Evolutionary conservation across 495 filamentous ascomycete species (phyloP), one percentile per base, ranked within the genome.

Genomic region (Xylaria longipes): DNA sequence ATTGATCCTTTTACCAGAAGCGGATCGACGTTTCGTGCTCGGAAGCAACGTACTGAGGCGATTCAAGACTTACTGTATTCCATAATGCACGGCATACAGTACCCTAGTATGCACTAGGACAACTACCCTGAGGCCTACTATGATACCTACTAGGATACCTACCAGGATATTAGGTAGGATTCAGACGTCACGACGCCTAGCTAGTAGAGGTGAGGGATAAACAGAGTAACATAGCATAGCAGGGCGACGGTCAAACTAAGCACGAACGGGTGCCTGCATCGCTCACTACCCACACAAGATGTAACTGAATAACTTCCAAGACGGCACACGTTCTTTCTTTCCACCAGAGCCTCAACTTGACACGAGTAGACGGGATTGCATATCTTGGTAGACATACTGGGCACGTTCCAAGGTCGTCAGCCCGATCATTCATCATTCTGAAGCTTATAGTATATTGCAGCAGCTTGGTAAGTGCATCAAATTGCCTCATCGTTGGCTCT

Each of bases 251-350:
- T 52, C 63, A 37, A 52, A 22, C 14, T 60, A 33, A 27, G 37
- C 60, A 63, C 14, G 60, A 63, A 63, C n/a, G 57, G 60, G 60
- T 43, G 60, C 60, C 37, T 43, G 56, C 37, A 5, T 63, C n/a
- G 27, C n/a, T 63, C 5, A 27, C 35, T 37, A 12, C 17, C 35
- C 22, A 12, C 17, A 60, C 25, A 37, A 63, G 9, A 63, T 43
- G 15, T 25, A 6, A 33, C 27, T 14, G 41, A 65, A 46, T 31
- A 31, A 14, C 61, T 64, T 43, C 33, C 12, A 39, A 62, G 8
- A 41, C 35, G 2, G n/a, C 35, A 22, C 27, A 41, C 35, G 15
- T 25, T 25, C 58, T 41, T 17, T 25, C 20, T 37, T 62, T 25
- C n/a, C 22, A 39, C 20, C 3, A 37, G 14, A 58, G 56, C 15